Conservation (phyloP, 371 early-diverging fungal species). For the Amoeboaphelidium occidentale region DNA sequence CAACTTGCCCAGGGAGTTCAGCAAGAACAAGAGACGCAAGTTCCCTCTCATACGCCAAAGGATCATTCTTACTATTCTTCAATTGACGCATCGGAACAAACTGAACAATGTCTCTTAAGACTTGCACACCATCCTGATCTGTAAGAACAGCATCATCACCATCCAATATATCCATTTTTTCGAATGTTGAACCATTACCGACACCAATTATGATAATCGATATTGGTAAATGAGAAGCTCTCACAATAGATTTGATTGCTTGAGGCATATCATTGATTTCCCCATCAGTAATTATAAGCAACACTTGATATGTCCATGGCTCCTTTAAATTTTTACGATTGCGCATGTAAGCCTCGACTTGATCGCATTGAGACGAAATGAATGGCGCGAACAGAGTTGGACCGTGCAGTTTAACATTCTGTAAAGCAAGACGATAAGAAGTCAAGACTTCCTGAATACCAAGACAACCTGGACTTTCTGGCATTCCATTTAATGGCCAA, state of each 20-base stretch:
- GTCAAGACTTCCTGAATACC: slow-evolving; percentile 21
- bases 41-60: not conserved
- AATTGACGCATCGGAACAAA: slow-evolving; percentile 22
- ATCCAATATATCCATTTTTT: slow-evolving; percentile 19
- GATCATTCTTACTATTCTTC: not conserved
- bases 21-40: slow-evolving; percentile 1
- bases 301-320: slow-evolving; percentile 16
- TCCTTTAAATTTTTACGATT: too few species aligned
- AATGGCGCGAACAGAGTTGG: slow-evolving; percentile 28
- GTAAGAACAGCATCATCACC: slow-evolving; percentile 15
- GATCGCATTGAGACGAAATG: too few species aligned
- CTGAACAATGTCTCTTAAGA: slow-evolving; percentile 23
- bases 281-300: slow-evolving; percentile 19
- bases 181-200: slow-evolving; percentile 13
- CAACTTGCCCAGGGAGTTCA: slow-evolving; percentile 3
- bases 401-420: slow-evolving; percentile 16
- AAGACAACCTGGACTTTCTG: slow-evolving; percentile 15
- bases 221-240: slow-evolving; percentile 18
- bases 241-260: slow-evolving; percentile 19
- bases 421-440: slow-evolving; percentile 16
- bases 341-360: too few species aligned
- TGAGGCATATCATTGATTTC: slow-evolving; percentile 14
- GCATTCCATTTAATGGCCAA: slow-evolving; percentile 19
- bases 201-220: slow-evolving; percentile 32
- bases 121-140: slow-evolving; percentile 5